Evolutionary conservation across 2,329 filamentous ascomycete species (phyloP), one percentile per base, ranked within the genome.

Genomic region (Hymenoscyphus albidus): DNA sequence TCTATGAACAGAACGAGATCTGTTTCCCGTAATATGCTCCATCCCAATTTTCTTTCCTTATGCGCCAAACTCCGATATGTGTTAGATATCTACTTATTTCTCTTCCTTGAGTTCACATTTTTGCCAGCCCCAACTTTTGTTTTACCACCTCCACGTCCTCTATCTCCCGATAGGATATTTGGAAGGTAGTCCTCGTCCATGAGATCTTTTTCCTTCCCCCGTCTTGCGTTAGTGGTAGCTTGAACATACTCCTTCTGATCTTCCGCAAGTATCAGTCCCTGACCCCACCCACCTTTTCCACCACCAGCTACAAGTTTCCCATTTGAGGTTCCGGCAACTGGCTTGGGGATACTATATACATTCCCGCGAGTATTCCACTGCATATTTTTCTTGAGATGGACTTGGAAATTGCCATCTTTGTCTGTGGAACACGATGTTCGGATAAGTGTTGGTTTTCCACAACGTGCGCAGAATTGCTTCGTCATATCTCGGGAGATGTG

Each of bases 171-270:
- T 74, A 99, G 75, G 58, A 99, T 91, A 40, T 86, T 83, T 0
- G 95, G 95, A 68, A 98, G 78, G 76, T 93, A 96, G 77, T 99
- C 94, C 74, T 96, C 89, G 74, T 98, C 94, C 94, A 98, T 96
- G 64, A 97, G 79, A 77, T 97, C 92, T 74, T 86, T 88, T 75
- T 91, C 86, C 74, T 88, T 88, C 62, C 80, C 81, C 71, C 89
- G 85, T 71, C 83, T 85, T 74, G 90, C 85, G 70, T 88, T 83
- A 2, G 83, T 83, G 16, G 85, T 76, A 62, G 88, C 88, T 68
- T 84, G 81, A 54, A 85, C 77, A 77, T 91, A 98, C 80, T 99
- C 95, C 80, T 96, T 97, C 81, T 99, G 95, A 76, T 99, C 95
- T 78, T 97, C 94, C 0, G 93, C 88, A 10, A 99, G 80, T 62